Percentiles rank a stretch among this genome's conserved stretches.
Evolutionary conservation across 2,329 filamentous ascomycete genomes (phyloP).

Genomic region (Apiospora kogelbergensis): DNA sequence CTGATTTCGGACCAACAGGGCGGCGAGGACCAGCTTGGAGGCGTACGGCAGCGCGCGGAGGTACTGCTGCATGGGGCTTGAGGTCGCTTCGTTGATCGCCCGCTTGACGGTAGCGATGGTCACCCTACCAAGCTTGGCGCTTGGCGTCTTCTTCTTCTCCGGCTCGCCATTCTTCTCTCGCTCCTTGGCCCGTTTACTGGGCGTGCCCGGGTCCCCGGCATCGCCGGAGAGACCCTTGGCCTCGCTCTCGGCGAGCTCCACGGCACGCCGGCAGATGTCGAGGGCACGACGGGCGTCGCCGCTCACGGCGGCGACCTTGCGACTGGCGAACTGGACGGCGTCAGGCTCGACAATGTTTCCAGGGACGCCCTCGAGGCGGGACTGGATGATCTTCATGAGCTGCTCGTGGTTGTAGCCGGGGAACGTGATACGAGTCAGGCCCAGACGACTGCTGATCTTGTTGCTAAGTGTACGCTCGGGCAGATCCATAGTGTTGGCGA

Average conservation of each 20-base stretch:
- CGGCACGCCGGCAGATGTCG: slow-evolving; percentile 92
- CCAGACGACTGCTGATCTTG: slow-evolving; percentile 92
- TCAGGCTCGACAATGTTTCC: slow-evolving; percentile 90
- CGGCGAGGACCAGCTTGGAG: slow-evolving; percentile 82
- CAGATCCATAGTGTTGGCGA: slow-evolving; percentile 98
- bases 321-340: slow-evolving; percentile 91
- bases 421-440: slow-evolving; percentile 92
- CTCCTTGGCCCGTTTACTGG: slow-evolving; percentile 53
- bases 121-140: slow-evolving; percentile 57
- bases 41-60: slow-evolving; percentile 78
- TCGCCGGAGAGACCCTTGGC: slow-evolving; percentile 39
- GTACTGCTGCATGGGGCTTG: slow-evolving; percentile 87
- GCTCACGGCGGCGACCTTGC: slow-evolving; percentile 94
- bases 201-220: slow-evolving; percentile 51
- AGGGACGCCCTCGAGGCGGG: slow-evolving; percentile 83
- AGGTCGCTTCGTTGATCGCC: slow-evolving; percentile 93
- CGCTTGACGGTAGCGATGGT: slow-evolving; percentile 92
- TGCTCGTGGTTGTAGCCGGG: slow-evolving; percentile 97
- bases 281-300: slow-evolving; percentile 90
- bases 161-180: slow-evolving; percentile 25
- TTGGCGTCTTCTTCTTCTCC: slow-evolving; percentile 39
- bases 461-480: slow-evolving; percentile 95
- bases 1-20: slow-evolving; percentile 74
- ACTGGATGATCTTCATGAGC: slow-evolving; percentile 95
- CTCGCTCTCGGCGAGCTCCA: slow-evolving; percentile 88